A percentile compares a stretch with the other conserved stretches of the same genome.
Evolutionary conservation across 331 rosid genomes (phyloP).

Genomic region (Malus hybrid): DNA sequence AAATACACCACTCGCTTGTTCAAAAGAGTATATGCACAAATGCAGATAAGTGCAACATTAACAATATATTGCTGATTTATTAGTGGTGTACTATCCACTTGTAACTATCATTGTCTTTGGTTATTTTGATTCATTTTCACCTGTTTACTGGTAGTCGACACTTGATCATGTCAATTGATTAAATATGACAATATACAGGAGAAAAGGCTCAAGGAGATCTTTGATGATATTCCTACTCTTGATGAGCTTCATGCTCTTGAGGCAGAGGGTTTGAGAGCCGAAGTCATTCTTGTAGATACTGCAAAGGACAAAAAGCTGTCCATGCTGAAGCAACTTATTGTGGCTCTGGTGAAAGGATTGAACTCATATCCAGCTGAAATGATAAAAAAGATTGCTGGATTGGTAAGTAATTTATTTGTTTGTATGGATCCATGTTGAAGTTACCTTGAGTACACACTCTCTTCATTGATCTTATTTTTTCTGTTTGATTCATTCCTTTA

Average conservation of each 20-base stretch:
- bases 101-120: neutral
- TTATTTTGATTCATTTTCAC: neutral
- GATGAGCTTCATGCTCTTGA: slow-evolving; percentile 82
- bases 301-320: slow-evolving; percentile 88
- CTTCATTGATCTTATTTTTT: neutral
- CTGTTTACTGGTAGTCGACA: neutral
- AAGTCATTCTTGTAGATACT: slow-evolving; percentile 82
- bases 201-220: slow-evolving; percentile 74
- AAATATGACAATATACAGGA: slow-evolving; percentile 52
- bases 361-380: slow-evolving; percentile 80
- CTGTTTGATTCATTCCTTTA: neutral
- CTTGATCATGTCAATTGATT: neutral
- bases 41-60: neutral
- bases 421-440: neutral
- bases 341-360: slow-evolving; percentile 81
- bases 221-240: slow-evolving; percentile 74
- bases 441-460: neutral
- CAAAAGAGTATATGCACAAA: neutral
- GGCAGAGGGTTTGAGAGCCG: slow-evolving; percentile 72
- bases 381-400: slow-evolving; percentile 94
- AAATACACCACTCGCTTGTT: neutral
- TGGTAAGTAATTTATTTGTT: slow-evolving; percentile 42
- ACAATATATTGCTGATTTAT: neutral
- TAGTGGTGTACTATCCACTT: neutral
- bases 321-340: slow-evolving; percentile 83